phyloP scores from a whole-genome alignment of 129 eudicot species.

The Centaurea solstitialis region DNA sequence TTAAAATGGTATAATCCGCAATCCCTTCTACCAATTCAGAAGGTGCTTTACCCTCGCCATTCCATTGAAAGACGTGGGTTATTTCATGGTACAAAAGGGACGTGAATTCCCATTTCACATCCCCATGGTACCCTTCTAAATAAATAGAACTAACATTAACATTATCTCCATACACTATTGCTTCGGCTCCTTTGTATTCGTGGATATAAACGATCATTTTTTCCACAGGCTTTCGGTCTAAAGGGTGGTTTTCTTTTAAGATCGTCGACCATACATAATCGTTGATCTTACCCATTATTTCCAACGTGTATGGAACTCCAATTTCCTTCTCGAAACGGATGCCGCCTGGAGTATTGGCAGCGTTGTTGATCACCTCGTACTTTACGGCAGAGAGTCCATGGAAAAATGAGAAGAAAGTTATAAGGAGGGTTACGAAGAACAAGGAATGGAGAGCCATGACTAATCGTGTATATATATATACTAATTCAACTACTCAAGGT shows the following conservation, averaged over 20 bases:
- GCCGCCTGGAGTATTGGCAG: background rate
- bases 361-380: background rate
- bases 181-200: background rate
- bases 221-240: background rate
- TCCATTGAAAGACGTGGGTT: constrained; percentile 29
- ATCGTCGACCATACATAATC: background rate
- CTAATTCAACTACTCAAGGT: background rate
- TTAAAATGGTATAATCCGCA: background rate
- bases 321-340: background rate
- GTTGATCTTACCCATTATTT: background rate
- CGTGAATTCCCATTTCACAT: background rate
- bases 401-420: background rate
- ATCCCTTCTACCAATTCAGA: background rate
- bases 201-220: background rate
- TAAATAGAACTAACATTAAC: background rate
- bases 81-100: constrained; percentile 13
- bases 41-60: constrained; percentile 5
- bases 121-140: background rate
- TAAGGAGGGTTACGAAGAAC: background rate
- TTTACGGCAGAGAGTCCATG: background rate
- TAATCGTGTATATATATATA: too few species aligned
- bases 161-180: background rate
- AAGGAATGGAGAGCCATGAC: background rate
- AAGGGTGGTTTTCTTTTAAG: background rate
- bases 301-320: background rate